phyloP scores from a whole-genome alignment of 805 yeast genomes.

The Myxozyma sirexii region DNA sequence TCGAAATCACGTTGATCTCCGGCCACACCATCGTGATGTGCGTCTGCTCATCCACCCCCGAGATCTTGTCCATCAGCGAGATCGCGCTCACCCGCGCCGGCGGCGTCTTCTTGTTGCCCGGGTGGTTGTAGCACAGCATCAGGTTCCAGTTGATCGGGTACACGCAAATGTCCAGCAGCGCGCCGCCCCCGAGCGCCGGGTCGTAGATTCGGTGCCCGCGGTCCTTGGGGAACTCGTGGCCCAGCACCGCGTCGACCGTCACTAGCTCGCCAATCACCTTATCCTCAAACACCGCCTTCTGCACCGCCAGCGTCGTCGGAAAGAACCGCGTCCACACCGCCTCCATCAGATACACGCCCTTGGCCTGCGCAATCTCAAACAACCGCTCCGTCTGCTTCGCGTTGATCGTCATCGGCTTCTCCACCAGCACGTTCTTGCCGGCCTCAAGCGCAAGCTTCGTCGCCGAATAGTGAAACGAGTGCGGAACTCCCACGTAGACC shows the following conservation, averaged over 20 bases:
- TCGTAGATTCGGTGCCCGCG: constrained; percentile 47
- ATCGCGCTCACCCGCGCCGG: not conserved
- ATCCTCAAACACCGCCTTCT: constrained; percentile 44
- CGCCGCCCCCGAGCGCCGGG: constrained; percentile 57
- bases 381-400: constrained; percentile 49
- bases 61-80: not conserved
- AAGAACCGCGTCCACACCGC: constrained; percentile 49
- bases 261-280: constrained; percentile 50
- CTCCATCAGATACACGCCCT: constrained; percentile 56
- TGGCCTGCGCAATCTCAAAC: constrained; percentile 48
- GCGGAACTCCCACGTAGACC: constrained; percentile 53
- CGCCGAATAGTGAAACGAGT: constrained; percentile 51
- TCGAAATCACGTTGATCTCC: not conserved
- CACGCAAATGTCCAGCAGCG: constrained; percentile 58
- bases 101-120: not conserved
- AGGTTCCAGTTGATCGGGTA: constrained; percentile 51
- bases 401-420: constrained; percentile 57
- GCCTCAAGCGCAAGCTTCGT: constrained; percentile 47
- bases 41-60: not conserved
- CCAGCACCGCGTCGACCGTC: constrained; percentile 40
- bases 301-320: constrained; percentile 49
- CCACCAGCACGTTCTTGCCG: constrained; percentile 56
- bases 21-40: not conserved
- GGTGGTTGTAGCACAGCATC: constrained; percentile 22
- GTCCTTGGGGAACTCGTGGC: constrained; percentile 33